These are phyloP conservation scores for Solanum arcanum DNA, from an alignment of 257 asterid genomes.

Conservation along the genomic window DNA sequence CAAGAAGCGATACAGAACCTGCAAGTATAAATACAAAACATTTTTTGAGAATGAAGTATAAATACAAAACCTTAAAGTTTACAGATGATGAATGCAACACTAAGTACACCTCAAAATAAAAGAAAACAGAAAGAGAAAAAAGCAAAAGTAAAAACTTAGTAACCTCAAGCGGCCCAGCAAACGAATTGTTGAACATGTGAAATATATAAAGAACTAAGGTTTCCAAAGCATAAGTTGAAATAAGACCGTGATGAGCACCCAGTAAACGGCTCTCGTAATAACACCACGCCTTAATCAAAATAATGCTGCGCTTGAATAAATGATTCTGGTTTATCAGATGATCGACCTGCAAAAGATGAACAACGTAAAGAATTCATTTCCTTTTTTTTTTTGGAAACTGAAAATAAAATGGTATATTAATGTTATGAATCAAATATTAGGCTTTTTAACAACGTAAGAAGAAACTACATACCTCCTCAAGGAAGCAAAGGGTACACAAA, in stretches of 20 bases:
- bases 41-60: neutral
- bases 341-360: conserved; percentile 48
- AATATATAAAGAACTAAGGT: conserved; percentile 85
- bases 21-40: neutral
- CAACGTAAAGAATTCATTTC: neutral
- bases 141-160: neutral
- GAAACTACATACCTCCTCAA: conserved; percentile 57
- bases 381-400: neutral
- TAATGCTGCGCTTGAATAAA: conserved; percentile 88
- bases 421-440: neutral
- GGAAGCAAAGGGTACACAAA: conserved; percentile 85
- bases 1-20: conserved; percentile 88
- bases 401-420: neutral
- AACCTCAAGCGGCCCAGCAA: conserved; percentile 95
- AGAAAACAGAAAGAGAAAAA: neutral
- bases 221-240: conserved; percentile 95
- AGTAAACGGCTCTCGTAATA: conserved; percentile 91
- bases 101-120: neutral
- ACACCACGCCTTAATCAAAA: conserved; percentile 96
- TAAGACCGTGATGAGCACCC: conserved; percentile 96
- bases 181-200: conserved; percentile 79
- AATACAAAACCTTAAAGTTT: neutral
- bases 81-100: neutral
- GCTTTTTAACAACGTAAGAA: neutral
- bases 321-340: conserved; percentile 67